Conservation (phyloP, 805 yeast genomes). For the Ogataea trehaloabstinens region DNA sequence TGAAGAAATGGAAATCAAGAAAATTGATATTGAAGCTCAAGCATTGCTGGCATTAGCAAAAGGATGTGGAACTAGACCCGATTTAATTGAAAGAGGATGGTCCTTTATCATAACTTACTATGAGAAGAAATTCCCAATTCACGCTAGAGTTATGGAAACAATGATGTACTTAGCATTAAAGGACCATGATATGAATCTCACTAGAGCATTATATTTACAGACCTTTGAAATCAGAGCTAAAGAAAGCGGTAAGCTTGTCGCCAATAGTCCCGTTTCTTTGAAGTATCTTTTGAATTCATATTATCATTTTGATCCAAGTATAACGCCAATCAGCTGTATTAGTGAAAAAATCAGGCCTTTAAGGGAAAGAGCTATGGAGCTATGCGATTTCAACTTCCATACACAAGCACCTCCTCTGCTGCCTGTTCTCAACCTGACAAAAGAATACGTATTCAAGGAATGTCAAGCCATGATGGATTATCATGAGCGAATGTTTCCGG, state of each 20-base stretch:
- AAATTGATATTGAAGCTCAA: slow-evolving; percentile 36
- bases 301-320: slow-evolving; percentile 23
- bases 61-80: slow-evolving; percentile 59
- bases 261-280: slow-evolving; percentile 24
- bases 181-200: slow-evolving; percentile 73
- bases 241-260: slow-evolving; percentile 11
- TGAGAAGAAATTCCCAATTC: slow-evolving; percentile 34
- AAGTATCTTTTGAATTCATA: slow-evolving; percentile 46
- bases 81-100: slow-evolving; percentile 67
- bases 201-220: slow-evolving; percentile 60
- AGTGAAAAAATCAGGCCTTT: slow-evolving; percentile 42
- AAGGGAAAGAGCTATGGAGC: slow-evolving; percentile 35
- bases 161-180: slow-evolving; percentile 75
- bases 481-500: slow-evolving; percentile 43
- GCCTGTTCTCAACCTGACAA: slow-evolving; percentile 34
- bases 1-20: slow-evolving; percentile 54
- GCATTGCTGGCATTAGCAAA: slow-evolving; percentile 59
- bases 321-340: slow-evolving; percentile 30
- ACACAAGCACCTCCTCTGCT: slow-evolving; percentile 73
- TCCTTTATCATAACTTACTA: slow-evolving; percentile 65
- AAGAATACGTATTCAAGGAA: slow-evolving; percentile 59
- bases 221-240: slow-evolving; percentile 25
- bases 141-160: slow-evolving; percentile 51
- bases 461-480: slow-evolving; percentile 74
- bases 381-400: slow-evolving; percentile 31